phyloP scores from a whole-genome alignment of 495 filamentous ascomycete genomes.

The Trichocladium antarcticum region DNA sequence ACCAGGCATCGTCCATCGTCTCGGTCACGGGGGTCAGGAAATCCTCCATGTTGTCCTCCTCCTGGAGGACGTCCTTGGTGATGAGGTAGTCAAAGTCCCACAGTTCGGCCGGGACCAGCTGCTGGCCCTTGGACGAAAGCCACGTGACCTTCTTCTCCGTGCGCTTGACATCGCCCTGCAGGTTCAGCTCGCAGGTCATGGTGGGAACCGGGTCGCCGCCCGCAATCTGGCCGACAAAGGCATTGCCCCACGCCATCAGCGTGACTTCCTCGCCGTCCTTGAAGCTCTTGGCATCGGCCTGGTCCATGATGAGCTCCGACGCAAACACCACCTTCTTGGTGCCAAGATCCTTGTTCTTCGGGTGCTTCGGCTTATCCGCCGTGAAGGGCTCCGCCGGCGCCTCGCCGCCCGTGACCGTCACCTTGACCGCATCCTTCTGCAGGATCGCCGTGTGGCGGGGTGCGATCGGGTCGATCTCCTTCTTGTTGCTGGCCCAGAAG shows the following conservation, averaged over 20 bases:
- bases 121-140: conserved; percentile 64
- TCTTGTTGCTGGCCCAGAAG: conserved; percentile 94
- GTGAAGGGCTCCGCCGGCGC: conserved; percentile 52
- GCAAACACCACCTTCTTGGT: conserved; percentile 75
- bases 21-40: conserved; percentile 67
- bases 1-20: conserved; percentile 61
- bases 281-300: conserved; percentile 73
- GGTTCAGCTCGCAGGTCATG: conserved; percentile 68
- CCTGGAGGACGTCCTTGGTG: conserved; percentile 78
- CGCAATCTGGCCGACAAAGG: conserved; percentile 55
- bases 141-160: conserved; percentile 96
- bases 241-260: conserved; percentile 93
- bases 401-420: conserved; percentile 50
- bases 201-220: conserved; percentile 48
- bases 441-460: conserved; percentile 74
- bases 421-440: conserved; percentile 55
- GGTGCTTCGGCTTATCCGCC: conserved; percentile 72
- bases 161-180: conserved; percentile 80
- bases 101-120: conserved; percentile 68
- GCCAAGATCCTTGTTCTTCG: conserved; percentile 74
- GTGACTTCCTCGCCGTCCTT: conserved; percentile 84
- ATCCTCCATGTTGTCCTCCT: conserved; percentile 71
- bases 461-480: conserved; percentile 82
- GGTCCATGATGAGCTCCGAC: conserved; percentile 63
- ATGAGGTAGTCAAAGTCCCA: conserved; percentile 89